Base-by-base conservation (phyloP, 306 rosid genomes). In the Albizia julibrissin region DNA sequence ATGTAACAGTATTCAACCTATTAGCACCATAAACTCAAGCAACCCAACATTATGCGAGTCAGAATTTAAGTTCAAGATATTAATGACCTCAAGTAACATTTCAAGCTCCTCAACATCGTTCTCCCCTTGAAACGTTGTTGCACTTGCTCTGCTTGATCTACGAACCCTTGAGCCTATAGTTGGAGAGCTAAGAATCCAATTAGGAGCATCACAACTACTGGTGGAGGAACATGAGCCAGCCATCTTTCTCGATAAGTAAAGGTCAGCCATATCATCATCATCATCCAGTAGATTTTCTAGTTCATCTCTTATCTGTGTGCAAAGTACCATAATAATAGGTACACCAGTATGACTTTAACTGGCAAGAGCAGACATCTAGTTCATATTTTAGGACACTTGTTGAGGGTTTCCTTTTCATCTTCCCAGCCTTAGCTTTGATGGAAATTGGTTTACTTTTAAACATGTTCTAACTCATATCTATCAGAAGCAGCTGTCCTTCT, bases 221-320 rank as follows among this genome's bases (percentile, higher is more conserved):
- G 44, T 33, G 22, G 96, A 84, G 72, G 97, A 87, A 65, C 91
- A 66, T 46, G 87, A 79, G 77, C 29, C 79, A 46, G 68, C 80
- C 70, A 87, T 74, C 80, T 93, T 93, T 85, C 92, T 90, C 40
- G 97, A 91, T 69, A 93, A 85, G 87, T 90, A 93, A 83, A 93
- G 97, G 72, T 93, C 94, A 27, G 93, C 94, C 97, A 93, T 91
- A 78, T 93, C 95, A 9, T 84, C 94, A 0, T 93, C 96, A 19
- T 93, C 97, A 49, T 93, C 96, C 24, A 93, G 96, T 82, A 93
- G 90, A 78, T 89, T 93, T 84, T 93, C 97, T 19, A 91, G 86
- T 83, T 91, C 97, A 58, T 93, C 97, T 75, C 96, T 90, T 46
- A 93, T 89, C 97, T 93, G 61, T 34, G 27, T 33, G 43, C 34